Conservation (phyloP, 2,329 filamentous ascomycete species). For the Ramularia endophylla region DNA sequence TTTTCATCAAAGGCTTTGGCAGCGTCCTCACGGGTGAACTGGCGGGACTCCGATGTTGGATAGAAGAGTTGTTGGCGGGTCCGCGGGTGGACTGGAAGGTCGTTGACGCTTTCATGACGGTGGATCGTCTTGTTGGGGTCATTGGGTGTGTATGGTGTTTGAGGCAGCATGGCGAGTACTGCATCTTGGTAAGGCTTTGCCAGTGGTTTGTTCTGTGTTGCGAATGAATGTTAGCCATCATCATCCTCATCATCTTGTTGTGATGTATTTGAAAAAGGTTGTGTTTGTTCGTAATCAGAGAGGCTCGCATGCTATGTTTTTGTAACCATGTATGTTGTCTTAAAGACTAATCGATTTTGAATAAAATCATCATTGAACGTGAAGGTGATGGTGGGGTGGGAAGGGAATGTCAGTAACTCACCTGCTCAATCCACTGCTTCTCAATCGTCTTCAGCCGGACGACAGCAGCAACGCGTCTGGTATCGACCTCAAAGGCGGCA, state of each 20-base stretch:
- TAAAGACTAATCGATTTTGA: constrained; percentile 99
- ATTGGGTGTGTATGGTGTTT: constrained; percentile 45
- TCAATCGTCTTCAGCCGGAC: constrained; percentile 82
- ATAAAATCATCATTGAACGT: constrained; percentile 59
- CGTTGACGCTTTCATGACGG: constrained; percentile 58
- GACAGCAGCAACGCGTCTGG: constrained; percentile 78
- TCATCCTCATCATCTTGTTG: background rate
- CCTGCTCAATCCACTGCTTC: constrained; percentile 68
- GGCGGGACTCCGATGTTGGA: constrained; percentile 57
- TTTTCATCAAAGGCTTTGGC: constrained; percentile 55
- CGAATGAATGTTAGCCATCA: constrained; percentile 5
- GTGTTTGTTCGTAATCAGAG: constrained; percentile 52
- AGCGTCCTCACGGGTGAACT: constrained; percentile 60
- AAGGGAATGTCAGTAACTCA: constrained; percentile 51
- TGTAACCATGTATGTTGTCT: constrained; percentile 90
- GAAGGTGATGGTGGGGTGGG: background rate
- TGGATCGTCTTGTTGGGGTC: constrained; percentile 31
- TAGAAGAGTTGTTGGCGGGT: constrained; percentile 54
- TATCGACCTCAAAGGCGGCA: constrained; percentile 69
- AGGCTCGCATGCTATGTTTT: constrained; percentile 61
- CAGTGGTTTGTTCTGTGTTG: constrained; percentile 63
- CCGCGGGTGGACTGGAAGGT: constrained; percentile 54
- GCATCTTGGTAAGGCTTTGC: constrained; percentile 72
- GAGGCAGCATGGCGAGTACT: constrained; percentile 73
- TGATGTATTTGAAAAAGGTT: background rate